Evolutionary conservation across 257 asterid genomes (phyloP).

Genomic region (Solanum pinnatisectum): DNA sequence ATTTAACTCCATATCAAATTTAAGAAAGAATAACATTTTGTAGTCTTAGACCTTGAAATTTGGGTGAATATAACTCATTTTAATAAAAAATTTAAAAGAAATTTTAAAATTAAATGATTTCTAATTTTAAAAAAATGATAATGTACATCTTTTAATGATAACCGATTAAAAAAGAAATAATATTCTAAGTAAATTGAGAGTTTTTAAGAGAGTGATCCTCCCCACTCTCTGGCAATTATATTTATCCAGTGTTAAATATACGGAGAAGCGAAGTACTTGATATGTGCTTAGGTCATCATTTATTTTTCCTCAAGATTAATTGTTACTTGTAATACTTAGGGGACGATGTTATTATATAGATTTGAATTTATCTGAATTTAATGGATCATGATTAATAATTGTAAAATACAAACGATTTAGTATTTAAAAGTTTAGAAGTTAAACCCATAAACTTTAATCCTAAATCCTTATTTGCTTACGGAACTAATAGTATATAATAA

Average conservation of each 20-base stretch:
- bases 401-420: no score
- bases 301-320: neutral
- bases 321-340: neutral
- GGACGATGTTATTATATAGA: neutral
- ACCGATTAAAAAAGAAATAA: no score
- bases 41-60: no score
- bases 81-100: no score
- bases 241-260: neutral
- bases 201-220: neutral
- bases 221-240: neutral
- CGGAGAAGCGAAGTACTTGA: neutral
- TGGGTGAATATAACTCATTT: neutral
- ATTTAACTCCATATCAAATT: no score
- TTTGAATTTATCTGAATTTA: neutral
- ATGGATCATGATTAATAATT: no score
- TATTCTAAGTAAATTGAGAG: no score
- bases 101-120: no score
- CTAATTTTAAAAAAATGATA: no score
- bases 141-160: no score
- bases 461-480: neutral
- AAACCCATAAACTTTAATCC: no score
- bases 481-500: neutral
- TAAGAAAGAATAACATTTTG: no score
- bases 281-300: neutral
- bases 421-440: neutral